Evolutionary conservation across 2,329 filamentous ascomycete genomes (phyloP).

Genomic region (Aspergillaceae sp.): DNA sequence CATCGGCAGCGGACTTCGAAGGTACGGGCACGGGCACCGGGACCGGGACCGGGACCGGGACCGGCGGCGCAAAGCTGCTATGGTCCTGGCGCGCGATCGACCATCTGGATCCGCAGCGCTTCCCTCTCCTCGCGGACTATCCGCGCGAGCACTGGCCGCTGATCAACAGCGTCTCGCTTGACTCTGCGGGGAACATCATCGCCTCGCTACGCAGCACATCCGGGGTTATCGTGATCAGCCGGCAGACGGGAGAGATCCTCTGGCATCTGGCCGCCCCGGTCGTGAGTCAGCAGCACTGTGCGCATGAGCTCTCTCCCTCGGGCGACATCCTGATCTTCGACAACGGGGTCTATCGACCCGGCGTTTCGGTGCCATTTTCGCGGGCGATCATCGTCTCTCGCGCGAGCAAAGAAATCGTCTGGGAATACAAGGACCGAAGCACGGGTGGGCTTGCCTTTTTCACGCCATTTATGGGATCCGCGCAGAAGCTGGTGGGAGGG

Average conservation of each 20-base stretch:
- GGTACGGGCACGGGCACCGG: not conserved
- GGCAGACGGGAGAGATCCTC: conserved; percentile 33
- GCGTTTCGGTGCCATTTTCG: conserved; percentile 35
- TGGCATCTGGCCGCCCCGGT: conserved; percentile 22
- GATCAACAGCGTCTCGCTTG: conserved; percentile 36
- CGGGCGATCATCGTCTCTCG: conserved; percentile 36
- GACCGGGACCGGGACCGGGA: not conserved
- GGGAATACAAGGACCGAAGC: conserved; percentile 36
- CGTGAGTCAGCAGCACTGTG: conserved; percentile 40
- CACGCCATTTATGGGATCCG: conserved; percentile 42
- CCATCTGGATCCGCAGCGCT: conserved; percentile 30
- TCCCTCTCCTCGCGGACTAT: conserved; percentile 30
- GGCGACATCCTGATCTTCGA: conserved; percentile 41
- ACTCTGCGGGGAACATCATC: conserved; percentile 34
- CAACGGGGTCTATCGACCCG: conserved; percentile 37
- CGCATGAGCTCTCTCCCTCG: conserved; percentile 30
- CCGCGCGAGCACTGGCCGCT: conserved; percentile 35
- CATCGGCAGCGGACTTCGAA: conserved; percentile 15
- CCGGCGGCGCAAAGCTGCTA: conserved; percentile 26
- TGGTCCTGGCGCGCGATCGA: conserved; percentile 40
- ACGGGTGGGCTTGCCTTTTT: conserved; percentile 34
- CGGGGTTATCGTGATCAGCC: conserved; percentile 36
- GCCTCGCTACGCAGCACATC: conserved; percentile 37
- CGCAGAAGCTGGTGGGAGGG: conserved; percentile 34
- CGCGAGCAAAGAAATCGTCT: conserved; percentile 33